A percentile compares a stretch with the other conserved stretches of the same genome.
Conservation (phyloP, 2,329 filamentous ascomycete species). For the Fusarium sambucinum region DNA sequence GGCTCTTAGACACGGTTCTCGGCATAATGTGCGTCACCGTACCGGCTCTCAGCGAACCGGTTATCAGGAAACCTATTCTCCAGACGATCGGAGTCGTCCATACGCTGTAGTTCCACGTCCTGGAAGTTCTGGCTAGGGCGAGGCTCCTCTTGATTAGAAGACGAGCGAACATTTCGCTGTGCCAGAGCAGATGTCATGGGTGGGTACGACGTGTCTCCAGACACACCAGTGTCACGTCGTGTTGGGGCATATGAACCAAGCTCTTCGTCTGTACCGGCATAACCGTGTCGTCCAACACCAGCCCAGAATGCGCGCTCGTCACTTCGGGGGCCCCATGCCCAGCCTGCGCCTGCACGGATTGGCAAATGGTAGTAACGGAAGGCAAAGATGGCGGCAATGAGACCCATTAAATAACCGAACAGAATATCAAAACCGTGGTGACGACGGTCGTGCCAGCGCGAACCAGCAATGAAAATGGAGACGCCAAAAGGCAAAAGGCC, state of each 20-base stretch:
- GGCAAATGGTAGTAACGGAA: constrained; percentile 91
- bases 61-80: constrained; percentile 32
- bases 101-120: constrained; percentile 51
- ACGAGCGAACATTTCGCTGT: constrained; percentile 38
- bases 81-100: constrained; percentile 32
- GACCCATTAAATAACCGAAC: constrained; percentile 84
- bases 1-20: constrained; percentile 14
- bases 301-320: constrained; percentile 81
- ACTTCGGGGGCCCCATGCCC: constrained; percentile 87
- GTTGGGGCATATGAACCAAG: constrained; percentile 21
- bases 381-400: constrained; percentile 75
- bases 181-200: constrained; percentile 40
- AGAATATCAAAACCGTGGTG: constrained; percentile 95
- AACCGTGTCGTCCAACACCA: constrained; percentile 73
- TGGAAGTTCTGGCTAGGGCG: constrained; percentile 45
- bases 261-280: constrained; percentile 59
- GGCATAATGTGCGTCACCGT: constrained; percentile 19
- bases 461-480: constrained; percentile 85
- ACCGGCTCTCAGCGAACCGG: constrained; percentile 16
- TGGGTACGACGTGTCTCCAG: constrained; percentile 48
- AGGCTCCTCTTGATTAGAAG: constrained; percentile 18
- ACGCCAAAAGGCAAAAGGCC: constrained; percentile 77
- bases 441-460: constrained; percentile 87
- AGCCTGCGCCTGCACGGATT: constrained; percentile 79
- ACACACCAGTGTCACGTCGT: constrained; percentile 43